Base-by-base conservation (phyloP, 2,329 filamentous ascomycete species). In the Penicillium fuscoglaucum region DNA sequence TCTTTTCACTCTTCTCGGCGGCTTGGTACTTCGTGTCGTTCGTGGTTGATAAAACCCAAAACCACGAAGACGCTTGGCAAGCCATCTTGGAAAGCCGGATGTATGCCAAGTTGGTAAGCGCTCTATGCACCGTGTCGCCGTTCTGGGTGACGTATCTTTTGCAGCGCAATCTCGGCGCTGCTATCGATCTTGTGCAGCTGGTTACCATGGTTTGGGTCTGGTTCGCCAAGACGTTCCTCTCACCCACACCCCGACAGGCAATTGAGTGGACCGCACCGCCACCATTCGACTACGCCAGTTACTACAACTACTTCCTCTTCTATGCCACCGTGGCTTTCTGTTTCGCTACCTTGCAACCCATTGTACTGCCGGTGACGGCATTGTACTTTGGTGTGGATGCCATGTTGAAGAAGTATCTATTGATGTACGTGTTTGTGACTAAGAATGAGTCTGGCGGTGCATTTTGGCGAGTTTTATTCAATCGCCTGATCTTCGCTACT, bases 231-330 rank as follows among this genome's bases (percentile, higher is more conserved):
- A 93, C 88, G 55, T 95, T 97, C 68, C 84, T 90, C 28, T 89
- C 86, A 61, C 93, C 93, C 3, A 98, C 95, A 2, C 95, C 95
- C 6, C 84, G 95, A 66, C 89, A 96, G 73, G 81, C 95, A 66
- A 98, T 98, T 66, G 91, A 96, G 74, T 85, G 95, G 70, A 96
- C 93, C 0, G 95, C 95, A 4, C 95, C 95, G 1, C 93, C 91
- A 2, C 82, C 90, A 0, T 97, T 99, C 73, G 93, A 98, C 66
- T 98, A 97, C 70, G 91, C 95, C 58, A 91, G 87, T 67, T 98
- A 98, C 78, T 99, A 97, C 83, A 98, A 97, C 75, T 98, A 96
- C 74, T 97, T 97, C 76, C 81, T 98, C 31, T 99, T 91, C 78
- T 99, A 98, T 78, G 83, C 90, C 26, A 97, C 93, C 0, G 90